These are phyloP conservation scores for Pyrrhoderma lamaoense DNA, from an alignment of 1,284 basidiomycete genomes.

Conservation along the genomic window DNA sequence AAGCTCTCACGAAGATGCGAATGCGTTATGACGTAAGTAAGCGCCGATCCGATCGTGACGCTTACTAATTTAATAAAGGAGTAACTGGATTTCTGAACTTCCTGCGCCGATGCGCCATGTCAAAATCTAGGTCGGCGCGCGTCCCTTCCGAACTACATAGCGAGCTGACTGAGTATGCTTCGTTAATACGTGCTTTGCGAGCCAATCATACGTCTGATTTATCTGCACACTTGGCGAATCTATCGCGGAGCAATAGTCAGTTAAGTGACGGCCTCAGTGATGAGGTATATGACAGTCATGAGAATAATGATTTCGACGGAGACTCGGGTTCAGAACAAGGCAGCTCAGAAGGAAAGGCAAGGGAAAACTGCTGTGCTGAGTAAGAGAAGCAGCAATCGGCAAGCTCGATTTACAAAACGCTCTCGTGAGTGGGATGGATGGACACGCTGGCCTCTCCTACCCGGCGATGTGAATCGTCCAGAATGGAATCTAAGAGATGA, in stretches of 20 bases:
- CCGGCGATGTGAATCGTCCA: constrained; percentile 47
- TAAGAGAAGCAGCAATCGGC: neutral
- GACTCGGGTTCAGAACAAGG: neutral
- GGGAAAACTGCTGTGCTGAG: neutral
- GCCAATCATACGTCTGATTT: constrained; percentile 49
- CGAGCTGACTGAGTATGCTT: constrained; percentile 57
- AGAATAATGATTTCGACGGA: neutral
- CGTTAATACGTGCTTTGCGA: constrained; percentile 50
- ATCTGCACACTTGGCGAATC: constrained; percentile 33
- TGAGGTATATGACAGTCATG: too few relatives aligned
- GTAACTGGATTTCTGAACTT: too few relatives aligned
- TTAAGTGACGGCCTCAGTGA: too few relatives aligned
- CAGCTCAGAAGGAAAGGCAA: neutral
- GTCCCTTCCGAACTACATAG: constrained; percentile 46
- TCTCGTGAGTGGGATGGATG: constrained; percentile 32
- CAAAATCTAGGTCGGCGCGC: constrained; percentile 36
- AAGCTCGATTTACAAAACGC: neutral
- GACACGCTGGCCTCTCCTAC: constrained; percentile 60
- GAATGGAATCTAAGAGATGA: constrained; percentile 59
- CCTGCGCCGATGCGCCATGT: too few relatives aligned
- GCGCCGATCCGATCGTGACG: too few relatives aligned
- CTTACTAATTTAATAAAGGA: too few relatives aligned
- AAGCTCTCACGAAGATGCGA: too few relatives aligned
- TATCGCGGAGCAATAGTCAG: too few relatives aligned
- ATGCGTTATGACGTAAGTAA: too few relatives aligned